Evolutionary conservation across 257 asterid genomes (phyloP).

Genomic region (Salvia hispanica): DNA sequence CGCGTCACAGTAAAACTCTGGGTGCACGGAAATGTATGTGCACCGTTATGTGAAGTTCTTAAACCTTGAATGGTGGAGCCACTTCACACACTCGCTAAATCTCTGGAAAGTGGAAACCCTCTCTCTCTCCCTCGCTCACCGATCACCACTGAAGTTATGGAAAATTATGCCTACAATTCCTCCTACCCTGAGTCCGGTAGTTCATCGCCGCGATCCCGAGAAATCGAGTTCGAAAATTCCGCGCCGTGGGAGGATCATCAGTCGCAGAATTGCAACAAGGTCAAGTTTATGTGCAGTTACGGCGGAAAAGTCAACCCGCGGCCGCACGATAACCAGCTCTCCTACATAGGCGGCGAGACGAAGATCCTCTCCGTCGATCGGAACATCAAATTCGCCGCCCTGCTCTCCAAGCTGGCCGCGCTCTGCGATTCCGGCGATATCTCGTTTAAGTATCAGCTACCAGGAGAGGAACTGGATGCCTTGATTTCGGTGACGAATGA

Average conservation of each 20-base stretch:
- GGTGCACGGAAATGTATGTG: no score
- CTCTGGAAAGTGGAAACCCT: slow-evolving; percentile 33
- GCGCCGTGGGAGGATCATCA: slow-evolving; percentile 75
- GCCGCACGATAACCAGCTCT: slow-evolving; percentile 76
- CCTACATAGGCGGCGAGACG: slow-evolving; percentile 90
- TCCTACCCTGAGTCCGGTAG: slow-evolving; percentile 82
- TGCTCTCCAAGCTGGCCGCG: slow-evolving; percentile 57
- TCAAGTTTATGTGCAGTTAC: slow-evolving; percentile 91
- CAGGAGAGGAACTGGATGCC: slow-evolving; percentile 94
- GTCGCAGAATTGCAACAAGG: slow-evolving; percentile 49
- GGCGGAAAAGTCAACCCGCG: slow-evolving; percentile 90
- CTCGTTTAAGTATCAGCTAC: slow-evolving; percentile 83
- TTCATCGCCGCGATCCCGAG: slow-evolving; percentile 89
- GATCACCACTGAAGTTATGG: slow-evolving; percentile 47
- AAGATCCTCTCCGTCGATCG: slow-evolving; percentile 86
- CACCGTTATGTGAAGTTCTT: not conserved
- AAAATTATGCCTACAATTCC: slow-evolving; percentile 58
- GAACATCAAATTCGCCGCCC: slow-evolving; percentile 43
- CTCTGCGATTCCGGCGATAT: slow-evolving; percentile 54
- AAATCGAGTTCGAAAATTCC: slow-evolving; percentile 72
- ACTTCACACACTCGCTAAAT: slow-evolving; percentile 29
- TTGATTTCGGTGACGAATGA: slow-evolving; percentile 88
- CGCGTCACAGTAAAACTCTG: no score
- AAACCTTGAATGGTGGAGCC: slow-evolving; percentile 1
- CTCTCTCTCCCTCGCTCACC: slow-evolving; percentile 11